Conservation (phyloP, 192 early-diverging fungal species). For the Oehlia diaphana region DNA sequence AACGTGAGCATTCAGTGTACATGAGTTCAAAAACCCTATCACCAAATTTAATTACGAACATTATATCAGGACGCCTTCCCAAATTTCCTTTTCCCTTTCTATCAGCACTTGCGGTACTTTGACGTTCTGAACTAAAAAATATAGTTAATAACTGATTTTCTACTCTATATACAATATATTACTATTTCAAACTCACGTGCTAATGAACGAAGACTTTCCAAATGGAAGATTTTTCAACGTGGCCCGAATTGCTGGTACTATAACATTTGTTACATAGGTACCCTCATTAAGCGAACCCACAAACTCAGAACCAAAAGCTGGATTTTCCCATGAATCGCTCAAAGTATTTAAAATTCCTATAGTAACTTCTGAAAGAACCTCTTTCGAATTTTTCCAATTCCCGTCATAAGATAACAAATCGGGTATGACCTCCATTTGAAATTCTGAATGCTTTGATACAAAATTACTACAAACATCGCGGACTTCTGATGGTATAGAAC, state of each 20-base stretch:
- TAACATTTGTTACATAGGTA: constrained; percentile 7
- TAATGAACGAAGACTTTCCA: constrained; percentile 4
- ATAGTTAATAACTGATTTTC: background rate
- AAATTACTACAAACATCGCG: background rate
- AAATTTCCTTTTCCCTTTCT: background rate
- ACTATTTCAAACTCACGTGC: background rate
- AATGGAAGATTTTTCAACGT: constrained; percentile 4
- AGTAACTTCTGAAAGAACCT: background rate
- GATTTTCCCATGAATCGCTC: background rate
- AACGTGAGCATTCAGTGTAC: constrained; percentile 7
- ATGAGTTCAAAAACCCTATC: constrained; percentile 4
- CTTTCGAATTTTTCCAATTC: constrained; percentile 8
- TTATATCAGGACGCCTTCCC: background rate
- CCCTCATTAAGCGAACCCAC: background rate
- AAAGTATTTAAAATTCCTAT: too few species aligned
- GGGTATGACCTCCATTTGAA: background rate
- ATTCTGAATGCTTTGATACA: background rate
- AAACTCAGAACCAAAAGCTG: background rate
- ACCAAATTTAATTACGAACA: background rate
- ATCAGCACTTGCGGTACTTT: constrained; percentile 14
- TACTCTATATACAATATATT: background rate
- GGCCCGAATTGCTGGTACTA: background rate
- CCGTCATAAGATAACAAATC: background rate
- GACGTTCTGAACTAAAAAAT: constrained; percentile 1
- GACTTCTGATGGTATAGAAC: background rate